phyloP scores from a whole-genome alignment of 176 grass and related monocot species.

The Carex parvula region DNA sequence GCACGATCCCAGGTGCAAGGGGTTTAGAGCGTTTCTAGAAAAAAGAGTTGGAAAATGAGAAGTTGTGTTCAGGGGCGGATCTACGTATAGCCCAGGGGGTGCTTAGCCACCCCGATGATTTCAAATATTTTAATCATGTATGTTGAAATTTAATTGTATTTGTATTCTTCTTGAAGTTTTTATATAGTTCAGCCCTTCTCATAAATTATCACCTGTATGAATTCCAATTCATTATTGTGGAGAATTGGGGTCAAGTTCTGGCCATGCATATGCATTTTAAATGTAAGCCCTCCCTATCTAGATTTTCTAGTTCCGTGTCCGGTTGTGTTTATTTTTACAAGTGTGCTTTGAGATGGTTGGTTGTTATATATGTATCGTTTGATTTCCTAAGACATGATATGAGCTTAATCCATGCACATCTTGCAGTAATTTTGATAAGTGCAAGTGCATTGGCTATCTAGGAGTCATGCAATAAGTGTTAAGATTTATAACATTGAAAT shows the following conservation, averaged over 20 bases:
- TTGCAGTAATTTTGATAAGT: neutral
- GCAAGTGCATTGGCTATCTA: neutral
- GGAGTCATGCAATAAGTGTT: neutral
- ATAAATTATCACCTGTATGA: too few relatives aligned
- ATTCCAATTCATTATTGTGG: too few relatives aligned
- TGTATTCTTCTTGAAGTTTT: too few relatives aligned
- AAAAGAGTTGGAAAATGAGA: neutral
- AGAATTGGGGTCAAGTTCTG: too few relatives aligned
- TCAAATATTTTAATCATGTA: too few relatives aligned
- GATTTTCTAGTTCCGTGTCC: too few relatives aligned
- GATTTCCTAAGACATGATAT: neutral
- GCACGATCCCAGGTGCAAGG: slow-evolving; percentile 28
- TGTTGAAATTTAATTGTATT: too few relatives aligned
- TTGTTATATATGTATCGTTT: neutral
- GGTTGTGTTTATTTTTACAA: neutral
- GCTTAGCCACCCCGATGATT: too few relatives aligned
- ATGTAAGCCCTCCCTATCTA: too few relatives aligned
- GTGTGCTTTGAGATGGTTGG: neutral
- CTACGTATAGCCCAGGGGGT: too few relatives aligned
- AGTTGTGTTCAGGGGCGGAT: neutral
- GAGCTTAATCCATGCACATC: neutral
- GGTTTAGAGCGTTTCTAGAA: neutral
- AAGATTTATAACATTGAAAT: neutral
- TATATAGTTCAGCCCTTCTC: too few relatives aligned
- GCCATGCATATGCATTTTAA: too few relatives aligned